These are phyloP conservation scores for Eremothecium coryli DNA, from an alignment of 1,139 yeast genomes.

Conservation along the genomic window DNA sequence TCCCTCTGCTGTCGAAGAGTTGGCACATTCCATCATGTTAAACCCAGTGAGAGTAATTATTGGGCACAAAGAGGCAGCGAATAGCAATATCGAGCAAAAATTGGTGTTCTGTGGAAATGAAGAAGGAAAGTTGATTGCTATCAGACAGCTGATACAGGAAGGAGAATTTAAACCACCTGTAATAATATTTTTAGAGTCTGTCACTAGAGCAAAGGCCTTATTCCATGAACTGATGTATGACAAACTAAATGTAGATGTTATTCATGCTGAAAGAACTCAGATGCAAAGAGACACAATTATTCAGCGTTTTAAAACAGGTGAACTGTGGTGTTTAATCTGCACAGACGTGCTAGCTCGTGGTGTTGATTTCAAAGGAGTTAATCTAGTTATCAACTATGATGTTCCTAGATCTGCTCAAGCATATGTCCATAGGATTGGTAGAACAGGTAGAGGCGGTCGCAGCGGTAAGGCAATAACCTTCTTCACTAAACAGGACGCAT, in stretches of 20 bases:
- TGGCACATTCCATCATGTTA: constrained; percentile 76
- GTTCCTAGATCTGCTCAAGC: constrained; percentile 93
- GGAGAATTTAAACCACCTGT: constrained; percentile 92
- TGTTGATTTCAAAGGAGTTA: constrained; percentile 93
- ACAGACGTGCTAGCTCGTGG: constrained; percentile 96
- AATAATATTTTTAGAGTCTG: constrained; percentile 82
- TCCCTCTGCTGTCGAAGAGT: constrained; percentile 85
- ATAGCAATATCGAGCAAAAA: constrained; percentile 71
- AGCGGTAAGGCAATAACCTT: constrained; percentile 82
- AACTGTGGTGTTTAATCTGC: constrained; percentile 91
- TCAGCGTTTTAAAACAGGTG: constrained; percentile 77
- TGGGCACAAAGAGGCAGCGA: constrained; percentile 93
- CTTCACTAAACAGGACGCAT: constrained; percentile 81
- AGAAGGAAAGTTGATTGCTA: constrained; percentile 85
- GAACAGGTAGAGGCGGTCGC: constrained; percentile 96
- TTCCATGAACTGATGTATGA: constrained; percentile 89
- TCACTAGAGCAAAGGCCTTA: constrained; percentile 88
- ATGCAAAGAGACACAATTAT: constrained; percentile 81
- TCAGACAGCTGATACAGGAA: constrained; percentile 75
- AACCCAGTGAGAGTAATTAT: constrained; percentile 74
- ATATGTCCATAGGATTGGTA: constrained; percentile 95
- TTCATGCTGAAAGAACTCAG: constrained; percentile 91
- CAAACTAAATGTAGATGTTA: constrained; percentile 84
- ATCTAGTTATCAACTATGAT: constrained; percentile 89
- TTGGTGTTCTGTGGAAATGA: constrained; percentile 85